phyloP scores from a whole-genome alignment of 345 rosid genomes.

The Orychophragmus violaceus region DNA sequence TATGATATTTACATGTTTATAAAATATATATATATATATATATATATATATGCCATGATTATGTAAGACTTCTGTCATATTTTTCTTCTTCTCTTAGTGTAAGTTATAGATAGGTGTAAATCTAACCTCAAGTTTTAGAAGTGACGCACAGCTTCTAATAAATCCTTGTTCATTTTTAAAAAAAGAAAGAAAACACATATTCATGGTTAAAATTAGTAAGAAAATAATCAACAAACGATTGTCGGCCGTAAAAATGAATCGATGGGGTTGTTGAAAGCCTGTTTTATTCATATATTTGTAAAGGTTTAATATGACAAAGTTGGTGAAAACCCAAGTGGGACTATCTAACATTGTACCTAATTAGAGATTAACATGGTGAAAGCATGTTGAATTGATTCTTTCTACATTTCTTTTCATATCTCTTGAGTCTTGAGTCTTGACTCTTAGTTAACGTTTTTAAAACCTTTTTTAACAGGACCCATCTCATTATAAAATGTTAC shows the following conservation, averaged over 20 bases:
- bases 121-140: conserved; percentile 14
- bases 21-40: too few species aligned
- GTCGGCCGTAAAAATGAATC: conserved; percentile 5
- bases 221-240: conserved; percentile 2
- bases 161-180: not conserved
- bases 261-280: conserved; percentile 32
- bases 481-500: not conserved
- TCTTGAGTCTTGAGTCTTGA: conserved; percentile 12
- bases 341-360: conserved; percentile 31
- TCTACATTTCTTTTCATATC: conserved; percentile 21
- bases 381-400: conserved; percentile 25
- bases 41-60: conserved; percentile 7
- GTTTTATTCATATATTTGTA: conserved; percentile 14
- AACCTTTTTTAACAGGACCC: not conserved
- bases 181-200: not conserved
- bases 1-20: too few species aligned
- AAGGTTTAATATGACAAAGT: conserved; percentile 22
- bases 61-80: conserved; percentile 22
- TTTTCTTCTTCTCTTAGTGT: not conserved
- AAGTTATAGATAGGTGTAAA: conserved; percentile 7
- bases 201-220: not conserved
- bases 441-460: conserved; percentile 1
- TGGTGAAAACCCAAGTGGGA: conserved; percentile 34
- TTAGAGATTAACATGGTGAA: too few species aligned
- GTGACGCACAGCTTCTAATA: conserved; percentile 2